Evolutionary conservation across 208 protist species (phyloP).

Genomic region (Leishmania tropica): DNA sequence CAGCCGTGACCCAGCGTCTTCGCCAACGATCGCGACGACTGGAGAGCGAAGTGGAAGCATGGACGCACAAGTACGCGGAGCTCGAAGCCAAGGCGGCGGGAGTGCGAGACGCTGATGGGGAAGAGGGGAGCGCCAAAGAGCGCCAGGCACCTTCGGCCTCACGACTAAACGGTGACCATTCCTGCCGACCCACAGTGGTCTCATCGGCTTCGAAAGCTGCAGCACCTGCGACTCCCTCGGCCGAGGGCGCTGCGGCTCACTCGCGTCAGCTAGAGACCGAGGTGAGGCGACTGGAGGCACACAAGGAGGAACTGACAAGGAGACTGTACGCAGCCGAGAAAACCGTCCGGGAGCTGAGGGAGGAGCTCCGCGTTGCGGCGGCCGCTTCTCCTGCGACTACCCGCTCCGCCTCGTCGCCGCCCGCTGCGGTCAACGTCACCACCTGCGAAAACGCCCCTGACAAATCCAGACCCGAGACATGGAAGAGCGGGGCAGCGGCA

Average conservation of each 20-base stretch:
- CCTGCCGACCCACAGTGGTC: neutral
- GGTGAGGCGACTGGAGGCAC: conserved; percentile 14
- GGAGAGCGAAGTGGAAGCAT: conserved; percentile 10
- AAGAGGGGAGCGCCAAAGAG: too few species aligned
- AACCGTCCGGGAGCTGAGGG: neutral
- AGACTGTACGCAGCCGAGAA: conserved; percentile 12
- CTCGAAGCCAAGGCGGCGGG: neutral
- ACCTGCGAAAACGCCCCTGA: neutral
- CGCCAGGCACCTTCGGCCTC: neutral
- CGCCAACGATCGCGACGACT: conserved; percentile 19
- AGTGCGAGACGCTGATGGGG: too few species aligned
- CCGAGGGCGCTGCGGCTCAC: neutral
- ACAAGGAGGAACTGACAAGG: conserved; percentile 13
- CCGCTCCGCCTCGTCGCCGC: neutral
- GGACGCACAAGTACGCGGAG: conserved; percentile 8
- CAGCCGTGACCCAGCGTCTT: conserved; percentile 24
- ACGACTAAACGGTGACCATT: neutral
- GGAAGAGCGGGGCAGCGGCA: neutral
- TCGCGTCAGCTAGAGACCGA: conserved; percentile 1
- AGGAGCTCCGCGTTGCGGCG: neutral
- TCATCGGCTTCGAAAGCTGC: neutral
- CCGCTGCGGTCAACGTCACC: neutral
- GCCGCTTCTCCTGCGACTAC: neutral
- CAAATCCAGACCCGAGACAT: neutral
- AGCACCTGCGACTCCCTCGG: neutral